Percentiles rank a stretch among this genome's conserved stretches.
These are phyloP conservation scores for Phytophthora litchii DNA, from an alignment of 352 stramenopile species.

Conservation along the genomic window DNA sequence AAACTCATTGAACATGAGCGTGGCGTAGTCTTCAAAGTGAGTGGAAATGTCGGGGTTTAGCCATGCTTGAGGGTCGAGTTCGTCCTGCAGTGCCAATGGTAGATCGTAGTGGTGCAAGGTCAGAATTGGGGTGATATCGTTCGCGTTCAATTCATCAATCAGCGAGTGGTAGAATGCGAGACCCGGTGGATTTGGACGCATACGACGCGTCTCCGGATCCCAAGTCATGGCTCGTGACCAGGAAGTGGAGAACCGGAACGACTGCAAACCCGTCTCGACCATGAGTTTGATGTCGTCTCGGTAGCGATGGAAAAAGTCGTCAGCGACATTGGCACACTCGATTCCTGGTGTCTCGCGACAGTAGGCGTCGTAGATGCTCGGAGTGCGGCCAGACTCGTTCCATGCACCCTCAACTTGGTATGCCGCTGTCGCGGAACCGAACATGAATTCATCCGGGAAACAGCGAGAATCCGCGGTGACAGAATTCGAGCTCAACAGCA, in stretches of 20 bases:
- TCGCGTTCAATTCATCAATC: slow-evolving; percentile 79
- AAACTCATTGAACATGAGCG: slow-evolving; percentile 90
- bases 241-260: slow-evolving; percentile 92
- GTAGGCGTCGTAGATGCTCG: slow-evolving; percentile 93
- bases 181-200: slow-evolving; percentile 80
- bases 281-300: slow-evolving; percentile 92
- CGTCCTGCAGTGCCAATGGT: slow-evolving; percentile 79
- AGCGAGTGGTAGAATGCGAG: slow-evolving; percentile 92
- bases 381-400: slow-evolving; percentile 71
- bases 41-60: slow-evolving; percentile 57
- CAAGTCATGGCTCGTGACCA: slow-evolving; percentile 90
- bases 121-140: slow-evolving; percentile 87
- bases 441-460: slow-evolving; percentile 71
- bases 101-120: slow-evolving; percentile 96
- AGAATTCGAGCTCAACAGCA: not conserved
- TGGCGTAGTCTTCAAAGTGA: slow-evolving; percentile 86
- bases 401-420: slow-evolving; percentile 93
- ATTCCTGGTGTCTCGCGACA: slow-evolving; percentile 60
- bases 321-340: slow-evolving; percentile 88
- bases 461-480: slow-evolving; percentile 24
- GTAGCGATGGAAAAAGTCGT: slow-evolving; percentile 93
- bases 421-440: slow-evolving; percentile 80
- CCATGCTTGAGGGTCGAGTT: slow-evolving; percentile 57
- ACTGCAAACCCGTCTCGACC: slow-evolving; percentile 89
- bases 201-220: slow-evolving; percentile 50